Percentiles rank a stretch among this genome's conserved stretches.
phyloP scores from a whole-genome alignment of 345 rosid species.

The Hibiscus syriacus region DNA sequence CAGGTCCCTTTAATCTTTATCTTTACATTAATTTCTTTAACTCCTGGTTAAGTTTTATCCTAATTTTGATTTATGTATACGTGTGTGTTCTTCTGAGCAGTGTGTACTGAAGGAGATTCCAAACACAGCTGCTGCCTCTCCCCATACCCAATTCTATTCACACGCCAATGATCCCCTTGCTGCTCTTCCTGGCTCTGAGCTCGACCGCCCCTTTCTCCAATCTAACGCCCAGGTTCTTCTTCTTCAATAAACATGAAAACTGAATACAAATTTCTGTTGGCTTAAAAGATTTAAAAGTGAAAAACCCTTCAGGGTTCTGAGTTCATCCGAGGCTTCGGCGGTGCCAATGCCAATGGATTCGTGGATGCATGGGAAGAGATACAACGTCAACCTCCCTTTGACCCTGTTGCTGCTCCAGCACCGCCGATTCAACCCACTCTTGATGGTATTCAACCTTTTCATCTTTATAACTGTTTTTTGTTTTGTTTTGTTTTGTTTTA shows the following conservation, averaged over 20 bases:
- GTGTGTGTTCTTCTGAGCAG: constrained; percentile 37
- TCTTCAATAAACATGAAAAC: not conserved
- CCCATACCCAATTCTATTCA: constrained; percentile 47
- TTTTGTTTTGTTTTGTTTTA: not conserved
- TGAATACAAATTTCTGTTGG: not conserved
- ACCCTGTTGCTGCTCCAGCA: constrained; percentile 21
- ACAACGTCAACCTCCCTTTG: constrained; percentile 43
- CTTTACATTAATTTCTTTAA: not conserved
- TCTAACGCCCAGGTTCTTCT: constrained; percentile 57
- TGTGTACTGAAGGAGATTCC: constrained; percentile 86
- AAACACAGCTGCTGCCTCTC: constrained; percentile 33
- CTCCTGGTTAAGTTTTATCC: not conserved
- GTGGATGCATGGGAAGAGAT: constrained; percentile 83
- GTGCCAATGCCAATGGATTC: constrained; percentile 63
- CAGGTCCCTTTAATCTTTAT: constrained; percentile 37
- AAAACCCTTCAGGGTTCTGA: constrained; percentile 53
- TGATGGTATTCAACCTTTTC: constrained; percentile 45
- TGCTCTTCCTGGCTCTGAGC: constrained; percentile 83
- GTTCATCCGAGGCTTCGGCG: constrained; percentile 58
- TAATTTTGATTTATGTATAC: not conserved
- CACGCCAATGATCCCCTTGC: constrained; percentile 34
- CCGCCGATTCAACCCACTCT: constrained; percentile 47
- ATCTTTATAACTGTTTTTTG: constrained; percentile 9
- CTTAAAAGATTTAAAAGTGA: not conserved
- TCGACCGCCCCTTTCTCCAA: constrained; percentile 51